phyloP scores from a whole-genome alignment of 352 stramenopile genomes.

The Pythium volutum region DNA sequence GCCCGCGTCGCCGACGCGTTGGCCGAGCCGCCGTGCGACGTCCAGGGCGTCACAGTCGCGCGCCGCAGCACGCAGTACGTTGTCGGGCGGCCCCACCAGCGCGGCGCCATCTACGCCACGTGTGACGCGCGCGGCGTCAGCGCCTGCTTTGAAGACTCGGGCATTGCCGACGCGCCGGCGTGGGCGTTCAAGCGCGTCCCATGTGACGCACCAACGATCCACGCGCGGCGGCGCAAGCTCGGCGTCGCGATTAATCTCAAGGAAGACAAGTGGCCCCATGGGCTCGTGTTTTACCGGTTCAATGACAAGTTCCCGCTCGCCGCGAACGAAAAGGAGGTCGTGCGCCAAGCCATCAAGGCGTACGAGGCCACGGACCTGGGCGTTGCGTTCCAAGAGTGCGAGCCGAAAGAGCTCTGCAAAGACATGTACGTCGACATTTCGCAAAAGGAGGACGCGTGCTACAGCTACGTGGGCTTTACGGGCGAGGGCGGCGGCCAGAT shows the following conservation, averaged over 20 bases:
- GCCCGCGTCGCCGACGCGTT: neutral
- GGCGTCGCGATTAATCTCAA: slow-evolving; percentile 53
- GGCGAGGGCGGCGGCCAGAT: slow-evolving; percentile 58
- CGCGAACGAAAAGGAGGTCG: slow-evolving; percentile 39
- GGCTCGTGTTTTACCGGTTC: slow-evolving; percentile 70
- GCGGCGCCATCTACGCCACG: slow-evolving; percentile 48
- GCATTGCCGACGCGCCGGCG: slow-evolving; percentile 51
- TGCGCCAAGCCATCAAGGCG: slow-evolving; percentile 50
- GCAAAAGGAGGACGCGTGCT: slow-evolving; percentile 67
- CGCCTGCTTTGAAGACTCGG: slow-evolving; percentile 57
- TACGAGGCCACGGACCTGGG: slow-evolving; percentile 59
- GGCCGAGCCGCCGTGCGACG: slow-evolving; percentile 24
- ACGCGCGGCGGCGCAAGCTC: slow-evolving; percentile 34
- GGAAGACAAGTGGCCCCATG: slow-evolving; percentile 65
- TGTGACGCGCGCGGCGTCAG: slow-evolving; percentile 38
- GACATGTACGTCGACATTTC: slow-evolving; percentile 73
- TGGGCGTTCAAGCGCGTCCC: slow-evolving; percentile 38
- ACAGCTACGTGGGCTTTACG: slow-evolving; percentile 72
- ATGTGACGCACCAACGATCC: slow-evolving; percentile 29
- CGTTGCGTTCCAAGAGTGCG: slow-evolving; percentile 63
- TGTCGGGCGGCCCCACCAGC: slow-evolving; percentile 37
- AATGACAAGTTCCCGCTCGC: slow-evolving; percentile 40
- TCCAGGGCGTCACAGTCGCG: slow-evolving; percentile 42
- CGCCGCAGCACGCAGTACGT: slow-evolving; percentile 53
- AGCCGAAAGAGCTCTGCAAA: slow-evolving; percentile 48